Percentiles rank a stretch among this genome's conserved stretches.
phyloP scores from a whole-genome alignment of 768 basidiomycete genomes.

The Mycena kentingensis region DNA sequence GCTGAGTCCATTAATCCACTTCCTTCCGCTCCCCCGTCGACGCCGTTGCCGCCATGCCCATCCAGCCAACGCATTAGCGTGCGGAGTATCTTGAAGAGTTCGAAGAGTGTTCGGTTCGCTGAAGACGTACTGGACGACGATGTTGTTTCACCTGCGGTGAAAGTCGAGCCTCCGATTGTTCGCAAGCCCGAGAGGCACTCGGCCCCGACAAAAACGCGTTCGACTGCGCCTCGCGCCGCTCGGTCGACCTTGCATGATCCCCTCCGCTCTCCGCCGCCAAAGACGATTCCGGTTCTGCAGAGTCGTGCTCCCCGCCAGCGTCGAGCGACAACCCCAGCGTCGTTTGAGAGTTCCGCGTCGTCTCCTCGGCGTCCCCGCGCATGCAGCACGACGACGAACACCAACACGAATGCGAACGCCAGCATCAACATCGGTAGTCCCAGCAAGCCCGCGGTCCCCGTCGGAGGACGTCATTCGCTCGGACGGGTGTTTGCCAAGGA shows the following conservation, averaged over 20 bases:
- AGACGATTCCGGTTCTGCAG: not conserved
- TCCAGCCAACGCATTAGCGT: constrained; percentile 25
- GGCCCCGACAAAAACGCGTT: not conserved
- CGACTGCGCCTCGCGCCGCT: not conserved
- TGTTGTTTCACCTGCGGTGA: no score
- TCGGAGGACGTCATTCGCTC: constrained; percentile 36
- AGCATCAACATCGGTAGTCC: not conserved
- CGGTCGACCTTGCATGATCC: constrained; percentile 15
- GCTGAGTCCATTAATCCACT: not conserved
- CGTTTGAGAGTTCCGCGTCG: not conserved
- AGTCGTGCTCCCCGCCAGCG: constrained; percentile 6
- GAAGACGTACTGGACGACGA: not conserved
- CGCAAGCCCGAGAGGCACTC: not conserved
- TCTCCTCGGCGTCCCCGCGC: not conserved
- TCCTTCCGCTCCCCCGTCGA: constrained; percentile 24
- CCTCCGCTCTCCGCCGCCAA: constrained; percentile 19
- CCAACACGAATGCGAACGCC: not conserved
- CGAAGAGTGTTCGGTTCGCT: constrained; percentile 48
- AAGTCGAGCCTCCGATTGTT: not conserved
- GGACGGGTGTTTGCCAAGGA: constrained; percentile 28
- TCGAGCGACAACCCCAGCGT: constrained; percentile 11
- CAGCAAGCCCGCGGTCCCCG: not conserved
- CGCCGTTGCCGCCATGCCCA: constrained; percentile 23
- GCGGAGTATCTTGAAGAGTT: constrained; percentile 40
- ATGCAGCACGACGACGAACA: not conserved